Conservation (phyloP, 2,329 filamentous ascomycete genomes). For the Davidsoniella neocaledoniae region DNA sequence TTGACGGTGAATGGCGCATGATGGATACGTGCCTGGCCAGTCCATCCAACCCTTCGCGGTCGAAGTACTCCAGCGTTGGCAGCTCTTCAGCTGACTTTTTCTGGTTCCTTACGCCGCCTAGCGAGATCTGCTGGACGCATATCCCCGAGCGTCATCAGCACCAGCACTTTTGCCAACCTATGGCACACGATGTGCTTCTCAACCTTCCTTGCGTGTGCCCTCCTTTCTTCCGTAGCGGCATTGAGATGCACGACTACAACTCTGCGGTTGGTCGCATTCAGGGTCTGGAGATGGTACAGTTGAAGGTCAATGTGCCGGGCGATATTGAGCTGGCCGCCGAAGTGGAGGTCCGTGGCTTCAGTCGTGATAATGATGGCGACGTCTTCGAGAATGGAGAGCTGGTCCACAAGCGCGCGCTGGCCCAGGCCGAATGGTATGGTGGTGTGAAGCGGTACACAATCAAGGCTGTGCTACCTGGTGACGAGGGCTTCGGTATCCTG, state of each 20-base stretch:
- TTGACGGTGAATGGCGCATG: slow-evolving; percentile 91
- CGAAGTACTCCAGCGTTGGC: slow-evolving; percentile 56
- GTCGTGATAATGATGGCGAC: slow-evolving; percentile 75
- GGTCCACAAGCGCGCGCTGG: slow-evolving; percentile 68
- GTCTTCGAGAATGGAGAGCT: slow-evolving; percentile 82
- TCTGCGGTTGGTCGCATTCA: slow-evolving; percentile 75
- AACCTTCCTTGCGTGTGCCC: slow-evolving; percentile 76
- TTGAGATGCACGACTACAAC: slow-evolving; percentile 79
- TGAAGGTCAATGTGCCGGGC: slow-evolving; percentile 71
- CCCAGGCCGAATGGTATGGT: slow-evolving; percentile 80
- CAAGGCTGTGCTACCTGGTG: slow-evolving; percentile 79
- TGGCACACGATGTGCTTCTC: slow-evolving; percentile 71
- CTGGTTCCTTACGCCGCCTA: slow-evolving; percentile 85
- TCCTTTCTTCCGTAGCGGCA: slow-evolving; percentile 65
- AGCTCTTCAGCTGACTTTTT: slow-evolving; percentile 62
- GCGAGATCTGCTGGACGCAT: slow-evolving; percentile 90
- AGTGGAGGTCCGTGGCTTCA: slow-evolving; percentile 69
- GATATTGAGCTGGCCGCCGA: slow-evolving; percentile 89
- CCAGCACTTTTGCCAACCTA: slow-evolving; percentile 81
- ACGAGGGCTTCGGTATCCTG: slow-evolving; percentile 73
- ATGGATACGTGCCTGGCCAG: slow-evolving; percentile 88
- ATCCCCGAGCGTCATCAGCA: slow-evolving; percentile 74
- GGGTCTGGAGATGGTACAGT: slow-evolving; percentile 80
- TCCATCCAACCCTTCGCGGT: slow-evolving; percentile 71
- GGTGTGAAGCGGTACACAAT: slow-evolving; percentile 83